phyloP scores from a whole-genome alignment of 2,329 filamentous ascomycete genomes.

The Dactylonectria estremocensis region DNA sequence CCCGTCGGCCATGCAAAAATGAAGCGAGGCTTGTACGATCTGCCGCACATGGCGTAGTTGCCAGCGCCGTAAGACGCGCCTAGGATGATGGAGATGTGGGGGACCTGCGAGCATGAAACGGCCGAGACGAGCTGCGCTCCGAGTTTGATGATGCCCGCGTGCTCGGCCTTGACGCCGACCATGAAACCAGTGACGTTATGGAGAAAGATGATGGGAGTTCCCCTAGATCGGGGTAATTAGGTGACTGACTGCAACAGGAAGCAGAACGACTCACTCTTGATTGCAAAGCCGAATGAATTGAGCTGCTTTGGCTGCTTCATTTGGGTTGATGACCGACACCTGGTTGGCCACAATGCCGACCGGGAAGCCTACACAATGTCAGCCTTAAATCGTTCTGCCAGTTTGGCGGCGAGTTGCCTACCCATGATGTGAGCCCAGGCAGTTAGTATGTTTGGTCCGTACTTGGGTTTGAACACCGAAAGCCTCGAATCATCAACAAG shows the following conservation, averaged over 20 bases:
- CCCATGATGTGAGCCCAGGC: conserved; percentile 55
- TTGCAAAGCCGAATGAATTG: conserved; percentile 62
- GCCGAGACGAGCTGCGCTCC: conserved; percentile 62
- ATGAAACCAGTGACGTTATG: conserved; percentile 66
- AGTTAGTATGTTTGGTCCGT: conserved; percentile 56
- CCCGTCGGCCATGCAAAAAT: conserved; percentile 47
- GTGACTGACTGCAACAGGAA: neutral
- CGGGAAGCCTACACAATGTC: conserved; percentile 46
- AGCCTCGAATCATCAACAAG: conserved; percentile 59
- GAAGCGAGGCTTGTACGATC: conserved; percentile 59
- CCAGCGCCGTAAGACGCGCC: conserved; percentile 63
- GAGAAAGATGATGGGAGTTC: conserved; percentile 60
- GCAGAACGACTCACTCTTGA: conserved; percentile 52
- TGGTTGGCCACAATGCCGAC: conserved; percentile 60
- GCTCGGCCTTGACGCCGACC: conserved; percentile 62
- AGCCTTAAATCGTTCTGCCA: neutral
- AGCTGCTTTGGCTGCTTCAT: conserved; percentile 58
- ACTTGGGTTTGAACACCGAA: conserved; percentile 58
- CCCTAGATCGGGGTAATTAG: conserved; percentile 34
- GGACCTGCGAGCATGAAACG: conserved; percentile 59
- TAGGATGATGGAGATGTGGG: conserved; percentile 61
- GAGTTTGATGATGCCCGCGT: conserved; percentile 60
- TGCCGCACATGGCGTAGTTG: conserved; percentile 63
- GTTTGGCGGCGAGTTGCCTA: conserved; percentile 16
- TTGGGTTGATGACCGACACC: conserved; percentile 56